Conservation (phyloP, 306 rosid genomes). For the Lagenaria siceraria region DNA sequence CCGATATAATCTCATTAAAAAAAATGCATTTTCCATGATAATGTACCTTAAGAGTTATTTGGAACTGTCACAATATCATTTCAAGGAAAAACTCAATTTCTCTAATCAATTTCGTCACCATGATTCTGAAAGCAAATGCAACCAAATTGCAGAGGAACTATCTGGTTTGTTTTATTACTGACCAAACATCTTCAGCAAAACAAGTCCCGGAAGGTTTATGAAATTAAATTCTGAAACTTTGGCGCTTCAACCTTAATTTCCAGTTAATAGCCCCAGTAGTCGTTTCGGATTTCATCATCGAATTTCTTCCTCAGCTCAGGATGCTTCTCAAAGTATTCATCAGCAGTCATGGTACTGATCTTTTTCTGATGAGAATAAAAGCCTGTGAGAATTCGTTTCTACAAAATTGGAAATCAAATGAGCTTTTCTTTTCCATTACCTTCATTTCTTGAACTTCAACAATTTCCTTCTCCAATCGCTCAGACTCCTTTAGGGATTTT, state of each 20-base stretch:
- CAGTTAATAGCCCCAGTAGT: slow-evolving; percentile 76
- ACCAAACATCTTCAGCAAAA: slow-evolving; percentile 28
- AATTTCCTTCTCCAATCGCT: slow-evolving; percentile 84
- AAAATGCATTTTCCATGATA: neutral
- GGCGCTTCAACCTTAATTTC: neutral
- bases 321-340: slow-evolving; percentile 84
- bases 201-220: slow-evolving; percentile 22
- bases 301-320: slow-evolving; percentile 88
- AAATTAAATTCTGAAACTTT: slow-evolving; percentile 4
- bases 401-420: neutral
- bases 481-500: slow-evolving; percentile 78
- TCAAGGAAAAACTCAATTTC: neutral
- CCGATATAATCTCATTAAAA: neutral
- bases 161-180: slow-evolving; percentile 38
- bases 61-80: neutral
- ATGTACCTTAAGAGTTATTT: neutral
- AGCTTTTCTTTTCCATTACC: slow-evolving; percentile 28
- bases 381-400: slow-evolving; percentile 15
- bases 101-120: slow-evolving; percentile 4
- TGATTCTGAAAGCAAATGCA: slow-evolving; percentile 12
- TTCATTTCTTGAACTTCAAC: slow-evolving; percentile 70
- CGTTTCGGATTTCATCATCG: slow-evolving; percentile 89
- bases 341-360: slow-evolving; percentile 84
- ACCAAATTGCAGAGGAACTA: slow-evolving; percentile 30
- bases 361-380: slow-evolving; percentile 39